These are phyloP conservation scores for Panicum hallii DNA, from an alignment of 202 grass and related monocot species.

Conservation along the genomic window DNA sequence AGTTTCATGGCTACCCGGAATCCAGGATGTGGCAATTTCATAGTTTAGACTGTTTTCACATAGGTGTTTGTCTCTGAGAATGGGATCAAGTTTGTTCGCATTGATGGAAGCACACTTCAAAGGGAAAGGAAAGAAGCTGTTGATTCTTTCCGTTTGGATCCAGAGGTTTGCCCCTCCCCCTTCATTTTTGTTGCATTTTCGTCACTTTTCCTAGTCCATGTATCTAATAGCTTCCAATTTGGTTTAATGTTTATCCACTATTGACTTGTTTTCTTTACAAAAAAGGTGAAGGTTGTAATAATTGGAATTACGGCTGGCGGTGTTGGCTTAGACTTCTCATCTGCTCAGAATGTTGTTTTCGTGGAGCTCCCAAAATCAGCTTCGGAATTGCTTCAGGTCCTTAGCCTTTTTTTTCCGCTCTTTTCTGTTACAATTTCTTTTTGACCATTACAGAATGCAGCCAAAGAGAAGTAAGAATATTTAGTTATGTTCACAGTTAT, in stretches of 20 bases:
- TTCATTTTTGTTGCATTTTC: conserved; percentile 25
- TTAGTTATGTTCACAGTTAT: conserved; percentile 36
- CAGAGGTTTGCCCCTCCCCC: conserved; percentile 56
- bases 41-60: conserved; percentile 30
- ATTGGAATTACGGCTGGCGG: conserved; percentile 96
- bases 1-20: not conserved
- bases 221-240: conserved; percentile 12
- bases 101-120: conserved; percentile 80
- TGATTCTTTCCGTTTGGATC: conserved; percentile 72
- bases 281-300: conserved; percentile 89
- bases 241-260: conserved; percentile 27
- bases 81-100: conserved; percentile 81
- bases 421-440: conserved; percentile 40
- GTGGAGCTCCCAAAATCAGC: conserved; percentile 91
- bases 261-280: conserved; percentile 41
- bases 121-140: conserved; percentile 94
- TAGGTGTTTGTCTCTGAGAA: conserved; percentile 79
- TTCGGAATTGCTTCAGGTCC: conserved; percentile 90
- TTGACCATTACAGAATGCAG: conserved; percentile 20
- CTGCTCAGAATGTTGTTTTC: conserved; percentile 95
- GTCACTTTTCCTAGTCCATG: conserved; percentile 12
- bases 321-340: conserved; percentile 86
- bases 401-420: not conserved
- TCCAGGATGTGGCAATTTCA: conserved; percentile 8
- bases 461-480: conserved; percentile 14